A percentile compares a stretch with the other conserved stretches of the same genome.
Conservation (phyloP, 176 grass and related monocot genomes). For the Musa acuminata region DNA sequence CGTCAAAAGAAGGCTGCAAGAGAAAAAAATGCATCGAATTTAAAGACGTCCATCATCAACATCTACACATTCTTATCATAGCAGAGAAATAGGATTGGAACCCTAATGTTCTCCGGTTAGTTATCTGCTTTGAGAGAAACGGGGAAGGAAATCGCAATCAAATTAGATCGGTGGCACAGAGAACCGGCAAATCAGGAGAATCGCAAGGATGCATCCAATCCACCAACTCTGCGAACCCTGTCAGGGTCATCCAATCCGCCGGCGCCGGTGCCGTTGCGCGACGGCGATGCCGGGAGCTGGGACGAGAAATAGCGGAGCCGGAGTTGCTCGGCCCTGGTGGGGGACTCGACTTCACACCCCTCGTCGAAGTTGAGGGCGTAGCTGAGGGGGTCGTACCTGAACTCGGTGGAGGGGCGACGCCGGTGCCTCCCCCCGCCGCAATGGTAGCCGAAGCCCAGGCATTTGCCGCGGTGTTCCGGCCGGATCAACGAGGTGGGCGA, state of each 20-base stretch:
- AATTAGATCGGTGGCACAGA: no score
- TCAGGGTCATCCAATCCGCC: neutral
- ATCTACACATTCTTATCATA: neutral
- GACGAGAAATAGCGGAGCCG: slow-evolving; percentile 24
- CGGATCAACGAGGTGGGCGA: neutral
- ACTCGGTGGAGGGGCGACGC: slow-evolving; percentile 1
- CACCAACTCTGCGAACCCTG: neutral
- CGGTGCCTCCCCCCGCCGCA: slow-evolving; percentile 11
- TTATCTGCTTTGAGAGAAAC: neutral
- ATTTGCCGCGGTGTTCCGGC: neutral
- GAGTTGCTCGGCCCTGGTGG: slow-evolving; percentile 5
- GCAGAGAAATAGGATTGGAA: neutral
- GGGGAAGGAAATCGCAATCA: no score
- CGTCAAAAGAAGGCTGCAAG: neutral
- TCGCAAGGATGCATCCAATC: neutral
- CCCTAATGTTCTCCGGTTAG: neutral
- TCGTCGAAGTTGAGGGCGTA: slow-evolving; percentile 60
- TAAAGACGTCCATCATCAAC: neutral
- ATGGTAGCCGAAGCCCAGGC: neutral
- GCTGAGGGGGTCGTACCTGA: slow-evolving; percentile 44
- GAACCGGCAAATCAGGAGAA: neutral
- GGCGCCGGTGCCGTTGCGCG: neutral
- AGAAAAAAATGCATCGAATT: neutral
- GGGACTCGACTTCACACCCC: neutral
- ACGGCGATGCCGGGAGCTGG: slow-evolving; percentile 24